phyloP scores from a whole-genome alignment of 2,329 filamentous ascomycete genomes.

The Alternaria angustiovoidea region DNA sequence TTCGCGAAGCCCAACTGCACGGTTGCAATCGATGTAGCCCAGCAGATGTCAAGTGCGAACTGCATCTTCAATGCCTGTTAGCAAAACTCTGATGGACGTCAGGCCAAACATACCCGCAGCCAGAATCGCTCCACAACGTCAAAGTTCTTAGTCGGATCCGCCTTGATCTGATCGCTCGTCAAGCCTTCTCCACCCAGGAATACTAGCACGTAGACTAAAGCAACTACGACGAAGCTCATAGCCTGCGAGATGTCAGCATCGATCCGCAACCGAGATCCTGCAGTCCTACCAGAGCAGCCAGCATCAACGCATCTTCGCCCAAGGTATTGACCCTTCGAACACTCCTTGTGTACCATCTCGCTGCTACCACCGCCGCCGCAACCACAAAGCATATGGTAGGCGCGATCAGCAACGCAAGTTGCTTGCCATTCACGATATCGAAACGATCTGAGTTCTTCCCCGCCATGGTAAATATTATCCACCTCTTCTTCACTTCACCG shows the following conservation, averaged over 20 bases:
- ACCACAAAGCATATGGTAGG: constrained; percentile 25
- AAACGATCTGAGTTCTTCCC: constrained; percentile 21
- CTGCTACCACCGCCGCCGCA: constrained; percentile 21
- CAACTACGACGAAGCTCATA: constrained; percentile 27
- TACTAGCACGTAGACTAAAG: constrained; percentile 27
- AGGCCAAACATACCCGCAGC: constrained; percentile 15
- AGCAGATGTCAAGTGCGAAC: constrained; percentile 32
- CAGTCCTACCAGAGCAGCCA: constrained; percentile 26
- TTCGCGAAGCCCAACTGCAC: constrained; percentile 28
- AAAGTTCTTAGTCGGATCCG: constrained; percentile 18
- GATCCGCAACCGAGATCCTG: neutral
- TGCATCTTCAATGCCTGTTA: constrained; percentile 22
- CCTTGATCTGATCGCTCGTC: constrained; percentile 18
- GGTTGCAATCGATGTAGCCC: constrained; percentile 30
- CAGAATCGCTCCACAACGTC: constrained; percentile 18
- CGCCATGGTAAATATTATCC: constrained; percentile 18
- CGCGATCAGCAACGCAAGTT: constrained; percentile 26
- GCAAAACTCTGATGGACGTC: neutral
- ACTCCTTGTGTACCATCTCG: constrained; percentile 31
- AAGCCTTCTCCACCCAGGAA: constrained; percentile 29
- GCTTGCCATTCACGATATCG: constrained; percentile 28
- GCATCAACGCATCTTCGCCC: constrained; percentile 26
- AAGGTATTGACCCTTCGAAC: constrained; percentile 29
- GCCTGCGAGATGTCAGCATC: constrained; percentile 18
- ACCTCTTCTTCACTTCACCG: constrained; percentile 8